Evolutionary conservation across 495 filamentous ascomycete genomes (phyloP).

Genomic region (Neurospora cerealis): DNA sequence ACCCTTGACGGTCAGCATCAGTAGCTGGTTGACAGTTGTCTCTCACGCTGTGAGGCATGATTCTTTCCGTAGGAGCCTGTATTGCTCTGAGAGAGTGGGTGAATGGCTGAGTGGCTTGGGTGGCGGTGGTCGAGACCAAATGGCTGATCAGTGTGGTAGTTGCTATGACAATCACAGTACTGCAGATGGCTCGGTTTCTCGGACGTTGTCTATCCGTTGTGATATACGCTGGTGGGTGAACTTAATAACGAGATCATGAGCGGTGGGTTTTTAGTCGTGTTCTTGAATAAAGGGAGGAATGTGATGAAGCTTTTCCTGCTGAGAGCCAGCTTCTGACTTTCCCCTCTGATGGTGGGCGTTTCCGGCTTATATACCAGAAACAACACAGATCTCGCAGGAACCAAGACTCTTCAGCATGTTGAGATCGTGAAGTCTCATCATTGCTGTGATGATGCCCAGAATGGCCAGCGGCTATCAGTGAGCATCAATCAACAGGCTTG

Average conservation of each 20-base stretch:
- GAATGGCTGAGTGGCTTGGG: background rate
- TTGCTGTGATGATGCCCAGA: background rate
- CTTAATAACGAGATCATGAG: background rate
- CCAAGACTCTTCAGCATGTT: background rate
- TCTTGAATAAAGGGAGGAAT: background rate
- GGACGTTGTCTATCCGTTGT: background rate
- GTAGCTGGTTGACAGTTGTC: background rate
- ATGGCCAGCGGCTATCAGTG: background rate
- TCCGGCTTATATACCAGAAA: background rate
- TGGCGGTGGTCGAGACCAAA: background rate
- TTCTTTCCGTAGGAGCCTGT: background rate
- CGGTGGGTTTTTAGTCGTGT: background rate
- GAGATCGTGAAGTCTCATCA: background rate
- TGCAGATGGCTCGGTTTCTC: background rate
- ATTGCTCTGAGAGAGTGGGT: background rate
- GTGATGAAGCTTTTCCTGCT: background rate
- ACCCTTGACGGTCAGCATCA: constrained; percentile 4
- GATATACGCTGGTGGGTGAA: background rate
- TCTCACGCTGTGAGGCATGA: constrained; percentile 15
- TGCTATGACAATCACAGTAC: background rate
- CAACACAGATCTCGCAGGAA: background rate
- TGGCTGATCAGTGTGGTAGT: background rate
- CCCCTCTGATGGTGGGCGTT: background rate
- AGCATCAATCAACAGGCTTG: background rate
- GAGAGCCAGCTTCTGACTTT: background rate